Percentiles rank a stretch among this genome's conserved stretches.
These are phyloP conservation scores for Cercospora beticola DNA, from an alignment of 2,329 filamentous ascomycete genomes.

Conservation along the genomic window DNA sequence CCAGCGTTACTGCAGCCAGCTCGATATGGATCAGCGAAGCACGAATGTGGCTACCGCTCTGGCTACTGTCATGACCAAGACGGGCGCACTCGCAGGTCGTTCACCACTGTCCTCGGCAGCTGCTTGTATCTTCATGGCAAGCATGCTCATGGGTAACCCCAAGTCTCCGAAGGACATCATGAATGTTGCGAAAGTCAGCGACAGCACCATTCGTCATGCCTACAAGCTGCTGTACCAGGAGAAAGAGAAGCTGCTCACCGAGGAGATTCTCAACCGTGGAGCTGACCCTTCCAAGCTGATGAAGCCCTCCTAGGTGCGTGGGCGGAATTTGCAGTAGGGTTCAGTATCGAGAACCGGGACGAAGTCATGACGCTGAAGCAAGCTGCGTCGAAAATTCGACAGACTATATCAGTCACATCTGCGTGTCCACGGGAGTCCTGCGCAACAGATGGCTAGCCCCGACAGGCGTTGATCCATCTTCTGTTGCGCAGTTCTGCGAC, in stretches of 20 bases:
- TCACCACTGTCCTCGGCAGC: conserved; percentile 92
- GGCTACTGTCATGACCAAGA: conserved; percentile 72
- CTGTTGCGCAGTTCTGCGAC: neutral
- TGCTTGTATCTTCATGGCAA: conserved; percentile 95
- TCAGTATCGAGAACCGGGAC: neutral
- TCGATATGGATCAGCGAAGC: conserved; percentile 72
- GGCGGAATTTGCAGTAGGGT: neutral
- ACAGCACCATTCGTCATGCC: conserved; percentile 93
- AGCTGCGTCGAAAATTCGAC: neutral
- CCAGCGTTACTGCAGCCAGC: conserved; percentile 82
- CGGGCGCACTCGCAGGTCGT: conserved; percentile 82
- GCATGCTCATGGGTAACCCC: conserved; percentile 76
- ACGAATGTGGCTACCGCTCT: conserved; percentile 78
- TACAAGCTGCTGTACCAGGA: conserved; percentile 84
- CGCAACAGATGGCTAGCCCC: conserved; percentile 16
- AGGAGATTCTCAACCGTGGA: conserved; percentile 71
- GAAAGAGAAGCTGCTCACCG: conserved; percentile 70
- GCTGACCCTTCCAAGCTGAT: conserved; percentile 73
- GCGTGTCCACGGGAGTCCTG: neutral
- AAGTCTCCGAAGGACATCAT: conserved; percentile 86
- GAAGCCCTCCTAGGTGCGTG: conserved; percentile 32
- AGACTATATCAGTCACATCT: neutral
- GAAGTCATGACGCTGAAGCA: neutral
- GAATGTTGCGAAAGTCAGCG: conserved; percentile 80
- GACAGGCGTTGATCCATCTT: conserved; percentile 10